Conservation (phyloP, 208 protist species). For the Phytomonas serpens region DNA sequence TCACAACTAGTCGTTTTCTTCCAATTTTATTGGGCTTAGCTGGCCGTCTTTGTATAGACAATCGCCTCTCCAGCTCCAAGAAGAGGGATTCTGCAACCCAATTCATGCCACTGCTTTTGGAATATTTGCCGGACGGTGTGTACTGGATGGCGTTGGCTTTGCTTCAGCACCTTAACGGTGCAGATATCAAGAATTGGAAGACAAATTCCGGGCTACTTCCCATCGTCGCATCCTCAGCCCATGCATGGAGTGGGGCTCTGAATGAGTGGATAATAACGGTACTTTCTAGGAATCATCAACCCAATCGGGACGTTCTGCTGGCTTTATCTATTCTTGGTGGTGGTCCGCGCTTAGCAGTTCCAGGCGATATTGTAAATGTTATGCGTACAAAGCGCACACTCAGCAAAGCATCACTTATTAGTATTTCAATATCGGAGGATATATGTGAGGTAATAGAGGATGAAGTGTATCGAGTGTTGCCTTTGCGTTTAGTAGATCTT, state of each 20-base stretch:
- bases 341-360: slow-evolving; percentile 47
- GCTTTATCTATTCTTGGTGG: slow-evolving; percentile 57
- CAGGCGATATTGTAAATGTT: slow-evolving; percentile 53
- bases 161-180: slow-evolving; percentile 61
- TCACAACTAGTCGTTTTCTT: slow-evolving; percentile 20
- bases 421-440: slow-evolving; percentile 49
- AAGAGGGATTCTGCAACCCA: slow-evolving; percentile 19
- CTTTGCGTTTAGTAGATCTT: slow-evolving; percentile 58
- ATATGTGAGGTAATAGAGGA: slow-evolving; percentile 61
- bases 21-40: slow-evolving; percentile 29
- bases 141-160: slow-evolving; percentile 64
- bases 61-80: slow-evolving; percentile 19
- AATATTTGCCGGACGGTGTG: slow-evolving; percentile 27
- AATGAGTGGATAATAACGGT: slow-evolving; percentile 51
- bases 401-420: slow-evolving; percentile 32
- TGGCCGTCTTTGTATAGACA: slow-evolving; percentile 18
- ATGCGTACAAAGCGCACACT: slow-evolving; percentile 33
- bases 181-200: background rate
- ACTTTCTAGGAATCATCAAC: slow-evolving; percentile 16
- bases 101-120: slow-evolving; percentile 4
- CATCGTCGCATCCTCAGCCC: slow-evolving; percentile 14
- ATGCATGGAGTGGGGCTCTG: slow-evolving; percentile 46
- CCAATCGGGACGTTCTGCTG: slow-evolving; percentile 36
- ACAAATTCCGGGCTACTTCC: slow-evolving; percentile 2
- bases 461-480: slow-evolving; percentile 26